These are phyloP conservation scores for Aspergillus bridgeri DNA, from an alignment of 495 filamentous ascomycete species.

Conservation along the genomic window DNA sequence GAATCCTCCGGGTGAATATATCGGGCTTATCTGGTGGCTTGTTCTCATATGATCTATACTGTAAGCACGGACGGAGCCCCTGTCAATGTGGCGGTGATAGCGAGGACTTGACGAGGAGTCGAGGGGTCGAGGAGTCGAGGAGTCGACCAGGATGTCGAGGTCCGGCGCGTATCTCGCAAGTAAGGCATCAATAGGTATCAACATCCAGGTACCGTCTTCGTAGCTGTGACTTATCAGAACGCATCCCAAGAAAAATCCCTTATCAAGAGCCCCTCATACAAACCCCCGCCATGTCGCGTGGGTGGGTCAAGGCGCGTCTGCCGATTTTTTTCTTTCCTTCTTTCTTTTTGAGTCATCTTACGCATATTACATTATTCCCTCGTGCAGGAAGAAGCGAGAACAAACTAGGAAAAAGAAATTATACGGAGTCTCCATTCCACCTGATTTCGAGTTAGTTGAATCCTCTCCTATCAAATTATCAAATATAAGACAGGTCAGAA, in stretches of 20 bases:
- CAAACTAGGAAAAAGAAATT: background rate
- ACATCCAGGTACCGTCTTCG: background rate
- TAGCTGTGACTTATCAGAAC: conserved; percentile 20
- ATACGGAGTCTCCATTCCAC: too few species aligned
- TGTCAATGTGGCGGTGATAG: too few species aligned
- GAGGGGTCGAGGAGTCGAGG: too few species aligned
- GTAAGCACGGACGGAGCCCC: too few species aligned
- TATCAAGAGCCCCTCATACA: conserved; percentile 23
- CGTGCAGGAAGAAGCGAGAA: background rate
- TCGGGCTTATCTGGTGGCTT: background rate
- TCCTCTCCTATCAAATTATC: too few species aligned
- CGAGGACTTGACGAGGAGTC: too few species aligned
- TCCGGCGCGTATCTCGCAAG: too few species aligned
- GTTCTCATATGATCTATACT: too few species aligned
- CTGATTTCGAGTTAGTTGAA: background rate
- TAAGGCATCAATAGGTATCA: too few species aligned
- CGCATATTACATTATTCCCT: background rate
- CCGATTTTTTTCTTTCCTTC: conserved; percentile 12
- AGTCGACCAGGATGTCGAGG: too few species aligned
- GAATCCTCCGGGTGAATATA: background rate
- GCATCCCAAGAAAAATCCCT: conserved; percentile 2
- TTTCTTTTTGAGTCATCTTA: background rate
- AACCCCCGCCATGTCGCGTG: conserved; percentile 25
- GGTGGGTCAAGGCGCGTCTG: conserved; percentile 24
- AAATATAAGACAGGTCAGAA: background rate